Conservation (phyloP, 164 flowering plant species). For the Chloranthus sessilifolius region DNA sequence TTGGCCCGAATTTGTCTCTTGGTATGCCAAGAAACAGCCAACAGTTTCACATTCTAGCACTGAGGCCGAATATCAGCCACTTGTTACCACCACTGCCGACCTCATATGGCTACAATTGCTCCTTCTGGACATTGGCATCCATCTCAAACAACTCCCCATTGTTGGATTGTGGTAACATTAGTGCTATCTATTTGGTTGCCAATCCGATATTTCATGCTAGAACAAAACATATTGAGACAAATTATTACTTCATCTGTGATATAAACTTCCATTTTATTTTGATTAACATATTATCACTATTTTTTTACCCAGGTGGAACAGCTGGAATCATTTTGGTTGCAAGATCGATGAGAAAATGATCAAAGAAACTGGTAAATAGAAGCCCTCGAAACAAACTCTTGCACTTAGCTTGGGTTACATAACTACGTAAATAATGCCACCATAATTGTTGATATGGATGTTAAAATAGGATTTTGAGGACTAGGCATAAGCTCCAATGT, state of each 20-base stretch:
- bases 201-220: neutral
- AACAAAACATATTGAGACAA: neutral
- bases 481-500: neutral
- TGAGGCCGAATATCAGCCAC: too few relatives aligned
- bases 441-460: too few relatives aligned
- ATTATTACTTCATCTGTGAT: neutral
- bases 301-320: constrained; percentile 25
- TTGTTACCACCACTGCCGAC: too few relatives aligned
- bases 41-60: too few relatives aligned
- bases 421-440: too few relatives aligned
- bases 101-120: too few relatives aligned
- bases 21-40: too few relatives aligned
- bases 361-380: constrained; percentile 19
- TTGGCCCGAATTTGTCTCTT: too few relatives aligned
- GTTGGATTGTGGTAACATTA: neutral
- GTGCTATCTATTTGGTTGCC: neutral
- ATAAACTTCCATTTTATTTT: too few relatives aligned
- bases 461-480: too few relatives aligned
- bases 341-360: constrained; percentile 20
- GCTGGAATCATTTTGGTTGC: constrained; percentile 30
- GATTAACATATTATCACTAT: neutral
- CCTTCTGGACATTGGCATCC: neutral
- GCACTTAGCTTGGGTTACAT: neutral
- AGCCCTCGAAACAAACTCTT: too few relatives aligned
- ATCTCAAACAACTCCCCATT: neutral